Evolutionary conservation across 345 rosid genomes (phyloP).

Genomic region (Kandelia obovata): DNA sequence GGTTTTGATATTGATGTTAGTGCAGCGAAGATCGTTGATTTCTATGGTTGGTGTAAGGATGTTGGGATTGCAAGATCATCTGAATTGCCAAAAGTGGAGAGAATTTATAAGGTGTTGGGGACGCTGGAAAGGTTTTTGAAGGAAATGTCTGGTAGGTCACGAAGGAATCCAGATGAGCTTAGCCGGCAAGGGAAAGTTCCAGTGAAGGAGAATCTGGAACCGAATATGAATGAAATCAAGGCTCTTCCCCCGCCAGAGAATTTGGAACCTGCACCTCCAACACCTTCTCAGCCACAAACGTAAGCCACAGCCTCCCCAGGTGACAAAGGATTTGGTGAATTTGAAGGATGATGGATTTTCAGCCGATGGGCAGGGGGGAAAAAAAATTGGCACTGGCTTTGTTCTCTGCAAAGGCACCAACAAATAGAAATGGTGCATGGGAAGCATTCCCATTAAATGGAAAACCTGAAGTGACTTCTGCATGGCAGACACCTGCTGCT

Average conservation of each 20-base stretch:
- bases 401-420: conserved; percentile 11
- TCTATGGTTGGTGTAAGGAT: conserved; percentile 30
- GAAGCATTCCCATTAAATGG: conserved; percentile 19
- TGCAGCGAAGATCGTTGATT: conserved; percentile 20
- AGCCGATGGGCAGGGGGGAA: conserved; percentile 12
- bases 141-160: conserved; percentile 13
- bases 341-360: conserved; percentile 23
- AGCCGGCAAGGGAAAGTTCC: conserved; percentile 14
- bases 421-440: conserved; percentile 17
- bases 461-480: conserved; percentile 22
- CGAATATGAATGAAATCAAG: conserved; percentile 14
- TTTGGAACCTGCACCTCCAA: conserved; percentile 5
- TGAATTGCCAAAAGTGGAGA: conserved; percentile 25
- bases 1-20: conserved; percentile 24
- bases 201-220: not conserved
- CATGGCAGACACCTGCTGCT: conserved; percentile 28
- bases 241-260: conserved; percentile 25
- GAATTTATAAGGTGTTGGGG: conserved; percentile 14
- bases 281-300: conserved; percentile 12
- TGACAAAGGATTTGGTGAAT: conserved; percentile 25
- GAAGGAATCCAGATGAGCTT: conserved; percentile 12
- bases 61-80: conserved; percentile 26
- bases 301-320: conserved; percentile 12
- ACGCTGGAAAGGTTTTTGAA: conserved; percentile 22
- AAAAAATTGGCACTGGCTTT: conserved; percentile 26